Base-by-base conservation (phyloP, 495 filamentous ascomycete species). In the Jackrogersella minutella region DNA sequence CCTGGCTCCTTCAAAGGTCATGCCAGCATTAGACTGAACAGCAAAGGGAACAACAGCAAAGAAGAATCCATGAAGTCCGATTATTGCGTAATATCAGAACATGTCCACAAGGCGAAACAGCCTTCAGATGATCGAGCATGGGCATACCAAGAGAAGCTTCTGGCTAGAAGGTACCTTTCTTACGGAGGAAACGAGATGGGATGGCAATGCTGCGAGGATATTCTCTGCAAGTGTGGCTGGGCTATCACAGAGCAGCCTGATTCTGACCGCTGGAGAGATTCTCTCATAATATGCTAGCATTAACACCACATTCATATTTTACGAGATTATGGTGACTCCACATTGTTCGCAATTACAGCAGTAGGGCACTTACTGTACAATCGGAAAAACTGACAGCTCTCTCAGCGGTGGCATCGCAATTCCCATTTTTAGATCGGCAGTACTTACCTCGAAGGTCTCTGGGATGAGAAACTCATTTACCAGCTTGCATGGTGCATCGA, bases 61-160 rank as follows among this genome's bases (percentile, higher is more conserved):
- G 2, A 16, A 34, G 16, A 10, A 1, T 13, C 6, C 1, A 21
- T 51, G 10, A 7, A 34, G 5, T 51, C 10, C 9, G 16, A 24
- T 14, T 34, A 51, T 22, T 30, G 47, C 14, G 5, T 51, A 21
- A 3, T 21, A 11, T 11, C 19, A 11, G 4, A 21, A 2, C 0
- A 11, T 1, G 3, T 0, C 14, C 47, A 51, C 11, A 11, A 34
- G 10, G 47, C 5, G 11, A 6, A 51, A 0, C 30, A 11, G 7
- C 47, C 47, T 19, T 17, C 34, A 4, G 47, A 51, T 34, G 2
- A 2, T 13, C 47, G 47, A 2, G 47, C 28, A 19, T 51, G 47
- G 47, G 14, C 47, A 26, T 34, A 17, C 14, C 47, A 51, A 33
- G 47, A 51, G 47, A 51, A 16, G n/a, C 22, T 51, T 34, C 8